Evolutionary conservation across 306 rosid genomes (phyloP), one percentile per base, ranked within the genome.

Genomic region (Vigna nakashimae): DNA sequence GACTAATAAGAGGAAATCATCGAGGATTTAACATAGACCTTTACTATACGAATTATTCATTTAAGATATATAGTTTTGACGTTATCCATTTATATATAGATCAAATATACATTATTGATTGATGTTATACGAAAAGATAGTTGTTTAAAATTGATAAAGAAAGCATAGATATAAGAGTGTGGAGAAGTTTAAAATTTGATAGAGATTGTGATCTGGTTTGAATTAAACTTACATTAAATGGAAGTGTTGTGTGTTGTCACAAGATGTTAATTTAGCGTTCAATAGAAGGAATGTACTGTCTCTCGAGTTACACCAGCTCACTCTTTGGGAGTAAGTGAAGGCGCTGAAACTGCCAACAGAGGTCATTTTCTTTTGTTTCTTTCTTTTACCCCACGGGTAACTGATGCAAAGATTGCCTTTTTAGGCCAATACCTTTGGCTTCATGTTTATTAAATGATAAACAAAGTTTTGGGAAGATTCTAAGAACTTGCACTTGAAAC

Each of bases 401-500:
- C 72, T 68, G 49, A 71, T 79, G 73, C 57, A 70, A 69, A 56
- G 71, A 53, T 71, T 60, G 10, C 67, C 71, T 50, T 66, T 69
- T 74, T 40, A 36, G 63, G 66, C 79, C 83, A 82, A 74, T 67
- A 72, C 75, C 57, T 18, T 65, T 18, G 60, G 40, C 79, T 81
- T 51, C 72, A 57, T 71, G 74, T 74, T 82, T 81, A 75, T 74
- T 74, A 78, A 36, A 40, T 68, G 80, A 77, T 69, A 57, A 80
- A 43, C 63, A 40, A 74, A 49, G 70, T 62, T 76, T 69, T 57
- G 84, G 80, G 92, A 85, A 83, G 91, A 71, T 84, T 88, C 87
- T 80, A 83, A 84, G 90, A 84, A 84, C 77, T 20, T 74, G 67
- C 55, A 59, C 65, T 79, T 70, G 34, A 34, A 58, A 82, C 77